A percentile compares a stretch with the other conserved stretches of the same genome.
phyloP scores from a whole-genome alignment of 345 rosid genomes.

The Eucalyptus polybractea region DNA sequence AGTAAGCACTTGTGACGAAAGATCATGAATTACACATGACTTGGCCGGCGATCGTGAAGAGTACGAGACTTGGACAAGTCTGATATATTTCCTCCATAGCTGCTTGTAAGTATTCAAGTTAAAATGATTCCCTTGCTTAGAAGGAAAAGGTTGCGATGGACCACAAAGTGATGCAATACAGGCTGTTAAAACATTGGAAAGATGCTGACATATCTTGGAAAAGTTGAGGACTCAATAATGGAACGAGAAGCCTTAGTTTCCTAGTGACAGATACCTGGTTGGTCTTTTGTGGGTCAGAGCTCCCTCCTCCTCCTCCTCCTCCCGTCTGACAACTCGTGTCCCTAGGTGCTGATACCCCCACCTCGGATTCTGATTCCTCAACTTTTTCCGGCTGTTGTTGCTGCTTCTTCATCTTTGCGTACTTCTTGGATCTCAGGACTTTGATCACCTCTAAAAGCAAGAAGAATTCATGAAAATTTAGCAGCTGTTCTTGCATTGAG shows the following conservation, averaged over 20 bases:
- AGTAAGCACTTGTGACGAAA: not conserved
- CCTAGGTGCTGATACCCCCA: slow-evolving; percentile 1
- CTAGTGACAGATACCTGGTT: not conserved
- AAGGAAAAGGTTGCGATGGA: not conserved
- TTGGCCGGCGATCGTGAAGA: not conserved
- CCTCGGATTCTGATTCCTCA: slow-evolving; percentile 13
- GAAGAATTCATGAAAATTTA: not conserved
- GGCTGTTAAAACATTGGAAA: not conserved
- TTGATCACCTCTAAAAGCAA: slow-evolving; percentile 58
- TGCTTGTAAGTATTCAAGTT: not conserved
- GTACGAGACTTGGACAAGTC: not conserved
- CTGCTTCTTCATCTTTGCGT: slow-evolving; percentile 56
- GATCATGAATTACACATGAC: not conserved
- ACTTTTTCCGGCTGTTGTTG: slow-evolving; percentile 32
- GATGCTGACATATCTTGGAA: not conserved
- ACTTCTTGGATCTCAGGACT: slow-evolving; percentile 69
- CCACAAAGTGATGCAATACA: not conserved
- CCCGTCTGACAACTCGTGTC: not conserved
- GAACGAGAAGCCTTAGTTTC: not conserved
- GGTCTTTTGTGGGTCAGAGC: not conserved
- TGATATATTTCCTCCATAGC: not conserved
- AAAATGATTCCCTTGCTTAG: not conserved
- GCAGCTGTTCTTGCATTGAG: not conserved
- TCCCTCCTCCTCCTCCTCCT: not conserved
- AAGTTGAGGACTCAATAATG: not conserved